Evolutionary conservation across 306 rosid genomes (phyloP).

Genomic region (Cercis canadensis): DNA sequence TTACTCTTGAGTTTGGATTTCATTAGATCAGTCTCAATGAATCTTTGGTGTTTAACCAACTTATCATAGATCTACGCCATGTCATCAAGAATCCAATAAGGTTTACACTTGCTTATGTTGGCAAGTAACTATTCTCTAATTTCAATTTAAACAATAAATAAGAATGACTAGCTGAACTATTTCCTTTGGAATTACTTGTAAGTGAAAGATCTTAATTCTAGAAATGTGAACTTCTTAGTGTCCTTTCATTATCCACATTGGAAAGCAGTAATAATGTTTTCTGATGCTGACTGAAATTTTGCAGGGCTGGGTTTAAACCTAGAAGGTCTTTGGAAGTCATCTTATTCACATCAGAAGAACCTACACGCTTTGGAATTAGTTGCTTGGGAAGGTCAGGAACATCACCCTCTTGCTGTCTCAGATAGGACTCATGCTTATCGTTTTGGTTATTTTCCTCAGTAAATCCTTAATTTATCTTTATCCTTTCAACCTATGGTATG

Average conservation of each 20-base stretch:
- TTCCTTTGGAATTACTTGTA: constrained; percentile 10
- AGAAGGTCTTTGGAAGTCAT: constrained; percentile 81
- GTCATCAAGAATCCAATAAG: too few species aligned
- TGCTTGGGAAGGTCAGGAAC: constrained; percentile 90
- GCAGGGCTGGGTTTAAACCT: constrained; percentile 89
- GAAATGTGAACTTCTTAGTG: constrained; percentile 8
- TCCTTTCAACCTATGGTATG: constrained; percentile 8
- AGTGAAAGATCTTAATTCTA: constrained; percentile 21
- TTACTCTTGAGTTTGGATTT: constrained; percentile 14
- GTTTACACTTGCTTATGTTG: too few species aligned
- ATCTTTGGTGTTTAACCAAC: constrained; percentile 1
- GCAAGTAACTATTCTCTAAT: background rate
- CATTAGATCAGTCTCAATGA: constrained; percentile 17
- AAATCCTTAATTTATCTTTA: constrained; percentile 6
- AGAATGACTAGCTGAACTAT: constrained; percentile 6
- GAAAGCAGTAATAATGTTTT: constrained; percentile 3
- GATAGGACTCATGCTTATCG: constrained; percentile 27
- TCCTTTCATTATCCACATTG: constrained; percentile 16
- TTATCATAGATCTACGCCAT: background rate
- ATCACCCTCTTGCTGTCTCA: constrained; percentile 10
- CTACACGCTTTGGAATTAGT: constrained; percentile 91
- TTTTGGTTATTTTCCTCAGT: background rate
- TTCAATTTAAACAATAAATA: constrained; percentile 1
- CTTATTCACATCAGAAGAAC: constrained; percentile 95
- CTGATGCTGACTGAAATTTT: constrained; percentile 35